These are phyloP conservation scores for Stevia rebaudiana DNA, from an alignment of 140 eudicot species.

Conservation along the genomic window DNA sequence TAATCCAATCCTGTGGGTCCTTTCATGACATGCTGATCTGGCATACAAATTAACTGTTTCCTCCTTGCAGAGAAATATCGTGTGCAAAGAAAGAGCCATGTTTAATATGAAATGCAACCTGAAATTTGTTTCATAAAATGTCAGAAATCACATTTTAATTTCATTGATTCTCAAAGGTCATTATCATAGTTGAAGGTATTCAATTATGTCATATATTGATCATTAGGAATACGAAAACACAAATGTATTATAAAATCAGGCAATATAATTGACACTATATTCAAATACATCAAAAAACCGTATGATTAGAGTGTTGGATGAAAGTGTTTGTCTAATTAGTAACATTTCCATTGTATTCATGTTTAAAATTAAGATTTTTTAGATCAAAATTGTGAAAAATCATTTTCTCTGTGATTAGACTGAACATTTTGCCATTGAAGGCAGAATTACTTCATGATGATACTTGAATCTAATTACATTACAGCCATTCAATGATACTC, in stretches of 20 bases:
- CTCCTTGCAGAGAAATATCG: conserved; percentile 46
- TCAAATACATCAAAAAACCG: background rate
- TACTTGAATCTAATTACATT: background rate
- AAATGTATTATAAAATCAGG: background rate
- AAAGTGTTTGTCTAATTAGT: background rate
- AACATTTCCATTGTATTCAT: background rate
- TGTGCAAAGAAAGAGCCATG: conserved; percentile 57
- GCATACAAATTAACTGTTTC: conserved; percentile 29
- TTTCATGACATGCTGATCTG: conserved; percentile 27
- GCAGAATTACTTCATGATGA: background rate
- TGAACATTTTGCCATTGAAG: background rate
- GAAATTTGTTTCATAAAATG: background rate
- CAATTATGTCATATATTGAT: background rate
- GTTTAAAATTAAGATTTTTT: background rate
- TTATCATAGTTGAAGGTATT: background rate
- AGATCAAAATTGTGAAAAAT: conserved; percentile 1
- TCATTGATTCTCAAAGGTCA: background rate
- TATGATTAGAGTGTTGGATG: background rate
- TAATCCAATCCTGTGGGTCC: conserved; percentile 29
- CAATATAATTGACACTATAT: background rate
- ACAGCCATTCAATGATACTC: background rate
- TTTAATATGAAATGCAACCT: conserved; percentile 28
- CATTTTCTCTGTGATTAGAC: background rate
- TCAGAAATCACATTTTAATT: conserved; percentile 13
- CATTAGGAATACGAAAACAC: conserved; percentile 1